phyloP scores from a whole-genome alignment of 164 flowering plant genomes.

The Magnolia kwangsiensis region DNA sequence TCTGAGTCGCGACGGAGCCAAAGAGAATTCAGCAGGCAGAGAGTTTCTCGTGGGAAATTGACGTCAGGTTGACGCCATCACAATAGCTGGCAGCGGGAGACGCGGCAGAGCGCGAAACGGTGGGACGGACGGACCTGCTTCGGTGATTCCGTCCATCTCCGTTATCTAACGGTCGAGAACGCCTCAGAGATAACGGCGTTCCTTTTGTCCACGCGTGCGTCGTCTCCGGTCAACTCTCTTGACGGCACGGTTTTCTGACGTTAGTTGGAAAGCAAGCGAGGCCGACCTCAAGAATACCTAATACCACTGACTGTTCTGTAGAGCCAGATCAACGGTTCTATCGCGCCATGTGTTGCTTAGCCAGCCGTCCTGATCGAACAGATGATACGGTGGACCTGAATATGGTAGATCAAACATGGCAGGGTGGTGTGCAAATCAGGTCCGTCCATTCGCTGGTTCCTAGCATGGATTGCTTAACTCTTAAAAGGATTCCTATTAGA shows the following conservation, averaged over 20 bases:
- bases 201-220: slow-evolving; percentile 20
- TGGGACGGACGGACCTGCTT: too few species aligned
- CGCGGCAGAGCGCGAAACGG: slow-evolving; percentile 2
- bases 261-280: slow-evolving; percentile 14
- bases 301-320: slow-evolving; percentile 21
- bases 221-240: slow-evolving; percentile 29
- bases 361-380: too few species aligned
- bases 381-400: too few species aligned
- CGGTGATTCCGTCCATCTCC: not conserved
- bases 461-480: too few species aligned
- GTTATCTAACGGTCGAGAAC: not conserved
- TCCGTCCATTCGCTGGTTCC: too few species aligned
- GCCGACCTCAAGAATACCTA: slow-evolving; percentile 19
- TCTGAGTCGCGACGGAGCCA: too few species aligned
- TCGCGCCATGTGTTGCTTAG: too few species aligned
- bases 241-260: slow-evolving; percentile 38
- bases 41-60: slow-evolving; percentile 6
- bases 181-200: slow-evolving; percentile 14
- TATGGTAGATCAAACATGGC: too few species aligned
- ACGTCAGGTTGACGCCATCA: slow-evolving; percentile 5
- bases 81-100: slow-evolving; percentile 3
- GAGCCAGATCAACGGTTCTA: slow-evolving; percentile 14
- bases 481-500: too few species aligned
- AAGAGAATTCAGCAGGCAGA: too few species aligned
- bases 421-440: too few species aligned